A percentile compares a stretch with the other conserved stretches of the same genome.
Evolutionary conservation across 495 filamentous ascomycete genomes (phyloP).

Genomic region (Neurospora terricola): DNA sequence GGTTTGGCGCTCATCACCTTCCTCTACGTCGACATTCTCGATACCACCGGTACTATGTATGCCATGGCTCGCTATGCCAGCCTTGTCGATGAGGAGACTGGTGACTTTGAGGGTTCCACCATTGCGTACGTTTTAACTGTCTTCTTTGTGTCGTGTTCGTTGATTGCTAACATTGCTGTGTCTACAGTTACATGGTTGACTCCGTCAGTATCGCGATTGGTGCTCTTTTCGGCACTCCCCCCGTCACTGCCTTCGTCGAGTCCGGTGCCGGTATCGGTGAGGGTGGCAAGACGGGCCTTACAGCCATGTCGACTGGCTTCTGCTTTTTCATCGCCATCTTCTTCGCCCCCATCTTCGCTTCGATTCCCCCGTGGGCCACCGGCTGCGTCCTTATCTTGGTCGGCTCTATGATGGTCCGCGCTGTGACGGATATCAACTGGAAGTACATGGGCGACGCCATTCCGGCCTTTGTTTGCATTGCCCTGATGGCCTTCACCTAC

Average conservation of each 20-base stretch:
- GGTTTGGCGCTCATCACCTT: conserved; percentile 73
- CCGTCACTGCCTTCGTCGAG: conserved; percentile 76
- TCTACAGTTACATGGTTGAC: conserved; percentile 55
- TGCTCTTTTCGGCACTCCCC: conserved; percentile 60
- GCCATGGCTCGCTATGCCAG: conserved; percentile 73
- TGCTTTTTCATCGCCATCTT: conserved; percentile 82
- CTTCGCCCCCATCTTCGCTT: conserved; percentile 79
- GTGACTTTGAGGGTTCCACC: conserved; percentile 71
- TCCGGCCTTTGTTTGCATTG: conserved; percentile 71
- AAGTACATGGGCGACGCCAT: conserved; percentile 66
- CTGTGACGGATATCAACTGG: conserved; percentile 76
- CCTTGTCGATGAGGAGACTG: conserved; percentile 60
- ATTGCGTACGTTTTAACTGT: conserved; percentile 36
- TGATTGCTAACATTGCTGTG: neutral
- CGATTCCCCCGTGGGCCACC: conserved; percentile 76
- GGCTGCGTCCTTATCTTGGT: conserved; percentile 74
- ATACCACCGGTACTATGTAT: conserved; percentile 68
- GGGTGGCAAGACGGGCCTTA: conserved; percentile 72
- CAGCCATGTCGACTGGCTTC: conserved; percentile 62
- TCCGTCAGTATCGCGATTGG: conserved; percentile 70
- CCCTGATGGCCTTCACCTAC: conserved; percentile 80
- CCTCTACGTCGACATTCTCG: conserved; percentile 76
- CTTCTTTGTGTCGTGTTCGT: neutral
- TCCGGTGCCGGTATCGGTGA: conserved; percentile 78
- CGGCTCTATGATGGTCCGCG: conserved; percentile 68